Base-by-base conservation (phyloP, 176 grass and related monocot genomes). In the Alloteropsis semialata region DNA sequence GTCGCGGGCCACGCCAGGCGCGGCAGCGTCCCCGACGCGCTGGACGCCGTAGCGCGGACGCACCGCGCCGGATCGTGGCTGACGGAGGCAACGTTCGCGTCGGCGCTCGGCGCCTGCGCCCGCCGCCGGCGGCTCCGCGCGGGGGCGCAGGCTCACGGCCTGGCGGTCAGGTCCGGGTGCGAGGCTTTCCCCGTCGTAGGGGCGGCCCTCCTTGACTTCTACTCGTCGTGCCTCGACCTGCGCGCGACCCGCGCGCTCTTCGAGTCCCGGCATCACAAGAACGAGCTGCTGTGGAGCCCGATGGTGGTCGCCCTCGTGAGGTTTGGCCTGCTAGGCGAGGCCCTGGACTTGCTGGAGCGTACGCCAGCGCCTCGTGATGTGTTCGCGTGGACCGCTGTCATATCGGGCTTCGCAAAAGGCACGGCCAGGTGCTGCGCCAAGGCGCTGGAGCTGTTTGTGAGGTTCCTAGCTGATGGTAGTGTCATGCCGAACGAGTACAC, bases 261-360 rank as follows among this genome's bases (percentile, higher is more conserved):
- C 3, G 68, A 80, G 5, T 41, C 33, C 10, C 73, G 83, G 37
- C 83, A 34, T 58, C 13, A 44, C 21, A 45, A 32, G 68, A 89
- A 92, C 44, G 42, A 55, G 15, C 79, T 83, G 45, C 61, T 92
- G 74, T 89, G 83, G 90, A 92, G 90, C 30, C 83, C 67, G 6
- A 89, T 89, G 90, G 78, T 89, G 2, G 86, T 92, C 18, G 78
- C 82, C 8, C 75, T 92, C 5, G 86, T 92, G 39, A 92, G 90
- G 82, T 92, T 85, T 60, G 85, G 77, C 61, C 34, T 82, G 83
- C 11, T 67, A 27, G 3, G 34, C 9, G 82, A 88, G 6, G 86
- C 90, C 14, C 13, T 88, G 59, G 53, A 79, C 37, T 74, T 91
- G 24, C 77, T 92, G 17, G 58, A 75, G 22, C 38, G 11, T 79